Evolutionary conservation across 805 yeast species (phyloP), one percentile per base, ranked within the genome.

Genomic region (Wickerhamomyces tratensis): DNA sequence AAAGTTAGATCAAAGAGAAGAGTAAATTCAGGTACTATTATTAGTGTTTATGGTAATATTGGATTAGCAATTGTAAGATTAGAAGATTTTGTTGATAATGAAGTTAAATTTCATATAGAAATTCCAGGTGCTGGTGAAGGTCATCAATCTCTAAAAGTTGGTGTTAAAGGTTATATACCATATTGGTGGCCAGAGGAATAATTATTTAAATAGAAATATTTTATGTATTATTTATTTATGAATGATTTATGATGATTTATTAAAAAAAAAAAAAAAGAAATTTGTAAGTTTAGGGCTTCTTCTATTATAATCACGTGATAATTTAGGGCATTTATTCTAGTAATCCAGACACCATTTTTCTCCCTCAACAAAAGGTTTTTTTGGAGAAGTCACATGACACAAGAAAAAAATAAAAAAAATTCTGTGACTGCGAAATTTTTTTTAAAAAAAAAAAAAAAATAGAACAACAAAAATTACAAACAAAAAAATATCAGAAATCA

Each of bases 131-230:
- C 49, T 5, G 58, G 52, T 5, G 40, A 47, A 7, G 48, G 43
- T 6, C 52, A 52, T 35, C 49, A 49, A 35, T 34, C 43, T 2
- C 37, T 57, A 12, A 54, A 53, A 37, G 52, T 78, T 7, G 71
- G 71, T 2, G 61, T 81, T 25, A 69, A 70, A 49, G 84, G 79
- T 0, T 67, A 64, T 45, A 62, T 65, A 6, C 93, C 94, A 0
- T 79, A 72, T 40, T 84, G 91, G 89, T 84, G 91, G 88, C 88
- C 88, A 0, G 65, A 59, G 36, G 59, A 58, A 13, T 46, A 44
- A 45, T 13, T 11, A 10, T 2, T 8, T 8, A 27, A 35, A 15
- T 8, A 15, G 7, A 35, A 35, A 35, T 35, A 5, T 8, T 7
- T 15, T 20, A 20, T 20, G 20, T 20, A 20, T 20, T 20, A 20